These are phyloP conservation scores for Pseudisothecium myosuroides DNA, from an alignment of 225 moss, liverwort and hornwort genomes.

Conservation along the genomic window DNA sequence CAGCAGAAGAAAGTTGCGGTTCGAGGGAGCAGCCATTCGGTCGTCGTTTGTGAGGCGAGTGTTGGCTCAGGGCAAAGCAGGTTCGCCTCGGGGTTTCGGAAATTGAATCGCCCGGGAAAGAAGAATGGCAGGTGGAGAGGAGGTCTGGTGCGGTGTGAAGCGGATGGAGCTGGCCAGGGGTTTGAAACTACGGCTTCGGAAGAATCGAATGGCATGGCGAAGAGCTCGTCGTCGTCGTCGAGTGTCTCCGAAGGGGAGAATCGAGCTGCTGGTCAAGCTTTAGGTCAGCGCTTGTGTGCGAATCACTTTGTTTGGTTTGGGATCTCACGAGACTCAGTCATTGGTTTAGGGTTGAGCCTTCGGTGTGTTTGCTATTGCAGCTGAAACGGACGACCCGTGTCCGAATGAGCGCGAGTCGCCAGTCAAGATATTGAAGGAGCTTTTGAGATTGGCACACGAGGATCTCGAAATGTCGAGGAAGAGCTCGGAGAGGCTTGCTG, in stretches of 20 bases:
- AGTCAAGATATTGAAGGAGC: constrained; percentile 51
- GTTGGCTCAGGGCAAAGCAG: constrained; percentile 25
- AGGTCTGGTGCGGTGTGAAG: constrained; percentile 12
- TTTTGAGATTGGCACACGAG: constrained; percentile 56
- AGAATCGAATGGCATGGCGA: not conserved
- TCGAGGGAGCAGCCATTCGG: not conserved
- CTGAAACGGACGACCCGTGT: constrained; percentile 5
- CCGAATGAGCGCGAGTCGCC: constrained; percentile 51
- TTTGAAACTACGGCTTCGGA: not conserved
- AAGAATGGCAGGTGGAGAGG: not conserved
- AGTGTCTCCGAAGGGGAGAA: not conserved
- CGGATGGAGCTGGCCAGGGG: constrained; percentile 8
- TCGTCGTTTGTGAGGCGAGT: not conserved
- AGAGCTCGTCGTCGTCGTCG: not conserved
- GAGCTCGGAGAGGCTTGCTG: constrained; percentile 48
- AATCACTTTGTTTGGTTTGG: not conserved
- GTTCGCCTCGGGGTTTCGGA: constrained; percentile 2
- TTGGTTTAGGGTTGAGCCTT: not conserved
- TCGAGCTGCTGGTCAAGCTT: not conserved
- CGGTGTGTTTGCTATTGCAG: constrained; percentile 5
- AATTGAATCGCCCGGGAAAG: not conserved
- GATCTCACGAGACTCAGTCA: not conserved
- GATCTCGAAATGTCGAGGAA: constrained; percentile 60
- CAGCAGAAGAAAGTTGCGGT: not conserved
- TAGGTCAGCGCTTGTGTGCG: not conserved